These are phyloP conservation scores for Persicaria tinctoria DNA, from an alignment of 148 eudicot species.

Conservation along the genomic window DNA sequence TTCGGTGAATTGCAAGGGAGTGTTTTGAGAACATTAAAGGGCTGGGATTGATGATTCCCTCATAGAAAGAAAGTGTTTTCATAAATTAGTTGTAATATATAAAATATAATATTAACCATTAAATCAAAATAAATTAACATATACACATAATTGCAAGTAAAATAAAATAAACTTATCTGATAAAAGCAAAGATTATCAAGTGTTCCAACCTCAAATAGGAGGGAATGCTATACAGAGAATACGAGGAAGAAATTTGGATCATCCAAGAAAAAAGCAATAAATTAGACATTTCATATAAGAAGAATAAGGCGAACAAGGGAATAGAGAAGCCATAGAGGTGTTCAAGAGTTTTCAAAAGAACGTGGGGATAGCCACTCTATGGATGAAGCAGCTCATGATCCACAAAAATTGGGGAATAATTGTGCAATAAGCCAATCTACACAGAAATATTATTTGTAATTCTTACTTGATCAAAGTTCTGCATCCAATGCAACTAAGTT, in stretches of 20 bases:
- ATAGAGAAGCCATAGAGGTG: no score
- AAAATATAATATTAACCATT: not conserved
- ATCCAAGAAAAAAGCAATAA: no score
- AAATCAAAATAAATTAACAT: not conserved
- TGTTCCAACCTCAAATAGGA: no score
- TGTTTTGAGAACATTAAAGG: no score
- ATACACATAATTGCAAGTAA: no score
- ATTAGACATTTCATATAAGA: no score
- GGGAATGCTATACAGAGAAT: not conserved
- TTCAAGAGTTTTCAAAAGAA: not conserved
- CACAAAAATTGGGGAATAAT: not conserved
- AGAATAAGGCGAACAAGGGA: no score
- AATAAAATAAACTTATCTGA: not conserved
- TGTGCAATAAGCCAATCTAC: no score
- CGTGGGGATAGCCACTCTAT: not conserved
- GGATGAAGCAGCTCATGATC: not conserved
- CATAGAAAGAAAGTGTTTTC: no score
- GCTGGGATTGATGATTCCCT: no score
- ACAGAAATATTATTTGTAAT: not conserved
- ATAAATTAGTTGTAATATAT: slow-evolving; percentile 12
- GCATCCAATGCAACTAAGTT: slow-evolving; percentile 93
- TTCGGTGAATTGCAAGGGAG: no score
- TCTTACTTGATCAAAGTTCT: slow-evolving; percentile 75
- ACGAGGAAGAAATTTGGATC: not conserved
- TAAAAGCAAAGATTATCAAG: no score